Conservation (phyloP, 345 rosid genomes). For the Eucalyptus albens region DNA sequence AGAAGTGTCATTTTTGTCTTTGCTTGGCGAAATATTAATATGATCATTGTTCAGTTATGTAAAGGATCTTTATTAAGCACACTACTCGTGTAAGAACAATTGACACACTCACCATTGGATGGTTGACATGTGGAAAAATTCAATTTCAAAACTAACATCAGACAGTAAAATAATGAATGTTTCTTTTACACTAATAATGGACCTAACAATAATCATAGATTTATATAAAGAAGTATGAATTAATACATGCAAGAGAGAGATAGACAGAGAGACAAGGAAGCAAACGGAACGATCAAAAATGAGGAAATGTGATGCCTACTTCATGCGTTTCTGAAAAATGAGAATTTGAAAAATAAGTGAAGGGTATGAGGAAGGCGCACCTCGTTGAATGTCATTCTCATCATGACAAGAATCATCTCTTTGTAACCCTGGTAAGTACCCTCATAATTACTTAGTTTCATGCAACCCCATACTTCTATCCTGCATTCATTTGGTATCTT, state of each 20-base stretch:
- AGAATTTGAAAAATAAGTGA: not conserved
- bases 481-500: not conserved
- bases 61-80: not conserved
- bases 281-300: not conserved
- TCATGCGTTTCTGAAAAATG: not conserved
- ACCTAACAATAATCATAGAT: rapidly evolving
- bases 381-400: rapidly evolving
- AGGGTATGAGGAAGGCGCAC: not conserved
- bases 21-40: not conserved
- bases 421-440: rapidly evolving
- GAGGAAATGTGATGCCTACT: not conserved
- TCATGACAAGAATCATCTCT: not conserved
- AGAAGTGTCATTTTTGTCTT: not conserved
- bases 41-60: rapidly evolving
- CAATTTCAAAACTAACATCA: not conserved
- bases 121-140: not conserved
- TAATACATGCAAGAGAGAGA: not conserved
- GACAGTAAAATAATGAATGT: not conserved
- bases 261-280: not conserved
- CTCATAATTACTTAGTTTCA: no score
- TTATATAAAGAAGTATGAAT: no score
- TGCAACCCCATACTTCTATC: not conserved
- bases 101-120: rapidly evolving
- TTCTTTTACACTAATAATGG: not conserved
- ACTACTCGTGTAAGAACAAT: rapidly evolving